Base-by-base conservation (phyloP, 2,329 filamentous ascomycete genomes). In the Leptosphaerulina australis region DNA sequence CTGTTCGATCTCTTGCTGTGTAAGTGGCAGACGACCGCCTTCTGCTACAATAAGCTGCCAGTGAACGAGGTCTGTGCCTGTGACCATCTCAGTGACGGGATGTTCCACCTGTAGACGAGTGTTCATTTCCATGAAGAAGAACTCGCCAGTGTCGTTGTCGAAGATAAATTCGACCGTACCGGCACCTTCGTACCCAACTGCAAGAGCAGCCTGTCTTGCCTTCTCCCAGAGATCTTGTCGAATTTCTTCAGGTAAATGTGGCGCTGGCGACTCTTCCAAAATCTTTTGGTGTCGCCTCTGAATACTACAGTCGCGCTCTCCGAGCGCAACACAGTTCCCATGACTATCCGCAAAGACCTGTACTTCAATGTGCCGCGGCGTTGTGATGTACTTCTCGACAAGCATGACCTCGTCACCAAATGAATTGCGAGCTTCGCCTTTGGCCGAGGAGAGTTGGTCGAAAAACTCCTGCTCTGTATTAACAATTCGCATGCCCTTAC, bases 51-150 rank as follows among this genome's bases (percentile, higher is more conserved):
- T 78, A 67, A 99, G 90, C 75, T 99, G 94, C 94, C 94, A 99
- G 68, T 93, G 87, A 3, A 99, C 94, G 26, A 99, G 76, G 66
- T 92, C 88, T 38, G 90, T 81, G 0, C 83, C 86, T 8, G 87
- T 90, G 2, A 89, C 85, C 79, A 88, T 86, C 68, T 92, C 88
- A 0, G 87, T 97, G 15, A 97, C 94, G 0, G 94, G 94, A 66
- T 99, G 94, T 76, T 99, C 94, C 39, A 99, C 94, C 74, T 99
- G 94, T 15, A 99, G 78, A 41, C 94, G 83, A 0, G 94, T 87
- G 67, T 87, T 87, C 84, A 87, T 87, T 62, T 87, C 84, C 84
- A 87, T 87, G 73, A 87, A 87, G 72, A 84, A 87, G 72, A 87
- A 87, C 33, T 85, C 77, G 28, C 82, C 83, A 3, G 78, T 80